phyloP scores from a whole-genome alignment of 2,329 filamentous ascomycete genomes.

The Corinectria fuckeliana region DNA sequence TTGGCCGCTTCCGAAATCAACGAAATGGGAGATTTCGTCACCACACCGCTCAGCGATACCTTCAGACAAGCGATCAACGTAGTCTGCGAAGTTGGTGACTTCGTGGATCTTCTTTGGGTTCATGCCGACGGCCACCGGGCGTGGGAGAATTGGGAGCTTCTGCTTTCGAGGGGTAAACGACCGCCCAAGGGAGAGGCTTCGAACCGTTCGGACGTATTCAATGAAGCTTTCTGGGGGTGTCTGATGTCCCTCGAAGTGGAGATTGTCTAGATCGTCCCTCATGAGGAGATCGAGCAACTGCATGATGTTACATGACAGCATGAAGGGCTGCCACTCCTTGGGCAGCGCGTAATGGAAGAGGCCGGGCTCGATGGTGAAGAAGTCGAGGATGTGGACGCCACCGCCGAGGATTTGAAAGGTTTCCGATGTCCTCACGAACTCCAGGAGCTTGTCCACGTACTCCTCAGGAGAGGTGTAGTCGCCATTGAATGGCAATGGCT shows the following conservation, averaged over 20 bases:
- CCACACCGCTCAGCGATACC: constrained; percentile 65
- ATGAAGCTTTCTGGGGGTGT: constrained; percentile 64
- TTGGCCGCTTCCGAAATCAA: constrained; percentile 96
- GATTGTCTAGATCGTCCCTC: constrained; percentile 70
- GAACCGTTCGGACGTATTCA: constrained; percentile 74
- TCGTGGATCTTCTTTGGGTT: constrained; percentile 95
- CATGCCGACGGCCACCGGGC: constrained; percentile 86
- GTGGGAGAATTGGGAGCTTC: constrained; percentile 65
- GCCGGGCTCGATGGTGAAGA: constrained; percentile 85
- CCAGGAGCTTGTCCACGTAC: constrained; percentile 79
- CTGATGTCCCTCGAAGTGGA: constrained; percentile 35
- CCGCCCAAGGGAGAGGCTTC: constrained; percentile 71
- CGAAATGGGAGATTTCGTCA: constrained; percentile 77
- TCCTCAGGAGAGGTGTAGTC: constrained; percentile 75
- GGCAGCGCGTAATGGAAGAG: constrained; percentile 82
- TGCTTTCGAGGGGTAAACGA: constrained; percentile 57
- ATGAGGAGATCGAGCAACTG: constrained; percentile 81
- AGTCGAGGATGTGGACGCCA: constrained; percentile 96
- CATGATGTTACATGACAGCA: constrained; percentile 74
- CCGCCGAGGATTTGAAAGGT: constrained; percentile 90
- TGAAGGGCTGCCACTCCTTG: constrained; percentile 80
- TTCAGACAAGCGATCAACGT: constrained; percentile 68
- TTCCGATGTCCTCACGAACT: constrained; percentile 76
- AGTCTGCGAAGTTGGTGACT: constrained; percentile 88
- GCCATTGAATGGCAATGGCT: constrained; percentile 71